Conservation (phyloP, 257 asterid species). For the Coffea eugenioides region DNA sequence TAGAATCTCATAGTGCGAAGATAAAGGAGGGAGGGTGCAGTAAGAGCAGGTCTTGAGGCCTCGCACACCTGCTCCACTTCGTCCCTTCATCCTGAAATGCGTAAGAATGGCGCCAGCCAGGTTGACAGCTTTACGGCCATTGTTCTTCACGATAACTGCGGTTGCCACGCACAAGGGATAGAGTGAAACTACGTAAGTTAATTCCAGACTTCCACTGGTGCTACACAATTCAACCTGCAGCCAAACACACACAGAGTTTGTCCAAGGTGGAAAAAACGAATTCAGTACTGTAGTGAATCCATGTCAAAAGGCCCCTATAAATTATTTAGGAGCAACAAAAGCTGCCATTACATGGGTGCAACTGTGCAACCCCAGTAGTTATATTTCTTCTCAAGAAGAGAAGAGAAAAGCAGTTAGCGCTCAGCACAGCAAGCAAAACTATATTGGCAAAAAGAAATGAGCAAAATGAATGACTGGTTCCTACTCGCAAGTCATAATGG, state of each 20-base stretch:
- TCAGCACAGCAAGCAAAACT: neutral
- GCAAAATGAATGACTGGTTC: neutral
- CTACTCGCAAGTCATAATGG: neutral
- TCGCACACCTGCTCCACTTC: slow-evolving; percentile 61
- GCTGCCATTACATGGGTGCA: neutral
- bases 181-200: slow-evolving; percentile 61
- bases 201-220: slow-evolving; percentile 49
- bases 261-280: neutral
- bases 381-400: neutral
- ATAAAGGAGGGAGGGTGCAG: slow-evolving; percentile 60
- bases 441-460: neutral
- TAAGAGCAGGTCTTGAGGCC: slow-evolving; percentile 63
- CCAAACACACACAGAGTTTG: neutral
- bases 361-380: no score
- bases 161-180: slow-evolving; percentile 70
- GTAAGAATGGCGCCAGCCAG: slow-evolving; percentile 55
- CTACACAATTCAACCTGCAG: slow-evolving; percentile 67
- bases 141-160: slow-evolving; percentile 73
- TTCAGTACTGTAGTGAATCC: neutral
- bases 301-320: neutral
- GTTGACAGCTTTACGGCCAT: slow-evolving; percentile 49
- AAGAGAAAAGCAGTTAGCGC: neutral
- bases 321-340: neutral
- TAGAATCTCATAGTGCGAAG: slow-evolving; percentile 61
- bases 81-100: slow-evolving; percentile 48